Evolutionary conservation across 257 asterid species (phyloP).

Genomic region (Jaltomata sinuosa): DNA sequence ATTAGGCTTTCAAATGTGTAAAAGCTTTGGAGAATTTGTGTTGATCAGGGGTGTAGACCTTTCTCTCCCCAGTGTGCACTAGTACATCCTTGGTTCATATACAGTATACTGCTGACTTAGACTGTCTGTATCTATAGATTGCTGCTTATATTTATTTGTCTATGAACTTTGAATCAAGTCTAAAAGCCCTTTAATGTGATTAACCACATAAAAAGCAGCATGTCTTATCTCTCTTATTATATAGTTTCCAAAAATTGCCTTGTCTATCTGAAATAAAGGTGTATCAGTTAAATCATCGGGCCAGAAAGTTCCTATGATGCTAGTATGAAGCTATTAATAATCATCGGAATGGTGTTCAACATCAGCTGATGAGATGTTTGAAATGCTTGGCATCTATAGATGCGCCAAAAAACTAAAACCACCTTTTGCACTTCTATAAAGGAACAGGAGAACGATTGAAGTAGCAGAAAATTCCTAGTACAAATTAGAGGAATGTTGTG

Average conservation of each 20-base stretch:
- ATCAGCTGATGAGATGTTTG: background rate
- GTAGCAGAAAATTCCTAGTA: background rate
- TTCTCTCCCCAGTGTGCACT: background rate
- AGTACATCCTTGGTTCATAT: background rate
- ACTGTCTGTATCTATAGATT: background rate
- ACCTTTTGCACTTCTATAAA: background rate
- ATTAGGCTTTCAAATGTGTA: background rate
- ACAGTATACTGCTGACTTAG: background rate
- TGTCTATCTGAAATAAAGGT: background rate
- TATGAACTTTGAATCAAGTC: background rate
- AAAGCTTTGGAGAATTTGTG: background rate
- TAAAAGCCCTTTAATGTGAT: background rate
- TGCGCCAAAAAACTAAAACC: background rate
- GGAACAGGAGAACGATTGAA: background rate
- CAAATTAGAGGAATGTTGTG: background rate
- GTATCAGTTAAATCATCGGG: background rate
- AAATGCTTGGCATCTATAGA: background rate
- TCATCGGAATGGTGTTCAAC: background rate
- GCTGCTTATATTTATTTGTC: background rate
- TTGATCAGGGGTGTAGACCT: background rate
- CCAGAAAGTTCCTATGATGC: background rate
- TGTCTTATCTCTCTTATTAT: background rate
- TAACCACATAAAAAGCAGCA: background rate
- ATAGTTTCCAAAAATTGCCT: background rate
- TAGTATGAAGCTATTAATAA: background rate